Evolutionary conservation across 1,139 yeast species (phyloP), one percentile per base, ranked within the genome.

Genomic region (Debaryomyces udenii): DNA sequence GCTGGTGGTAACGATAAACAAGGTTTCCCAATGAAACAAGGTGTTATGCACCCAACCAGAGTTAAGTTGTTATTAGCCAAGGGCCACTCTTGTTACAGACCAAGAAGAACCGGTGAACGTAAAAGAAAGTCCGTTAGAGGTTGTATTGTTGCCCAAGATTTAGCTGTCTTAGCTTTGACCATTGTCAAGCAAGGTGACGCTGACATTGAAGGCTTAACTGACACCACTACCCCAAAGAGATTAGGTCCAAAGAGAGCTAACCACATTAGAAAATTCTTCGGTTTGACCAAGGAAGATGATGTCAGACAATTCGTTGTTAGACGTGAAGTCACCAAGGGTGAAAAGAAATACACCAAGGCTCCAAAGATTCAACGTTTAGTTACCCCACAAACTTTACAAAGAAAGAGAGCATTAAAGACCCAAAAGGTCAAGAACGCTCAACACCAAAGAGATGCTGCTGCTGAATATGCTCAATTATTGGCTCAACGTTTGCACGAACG

Each of bases 1-100:
- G 80, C 98, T 63, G 99, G 99, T 72, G 99, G 99, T 86, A 94
- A 94, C 87, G 99, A 93, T 82, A 93, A 93, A 81, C 99, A 93
- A 83, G 99, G 99, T 82, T 94, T 93, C 96, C 98, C 99, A 80
- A 93, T 94, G 99, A 93, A 91, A 79, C 99, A 93, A 81, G 97
- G 97, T 85, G 99, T 93, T 59, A 81, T 93, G 84, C 95, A 89
- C 82, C 98, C 99, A 78, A 89, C 95, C 84, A 95, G 99, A 86
- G 98, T 94, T 66, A 90, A 88, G 76, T 85, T 93, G 67, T 83
- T 94, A 72, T 82, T 93, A 72, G 74, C 96, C 63, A 84, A 88
- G 79, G 96, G 95, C 68, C 87, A 81, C 83, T 88, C 97, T 67
- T 91, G 98, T 85, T 93, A 93, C 96, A 93, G 99, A 83, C 96